Evolutionary conservation across 306 rosid species (phyloP), one percentile per base, ranked within the genome.

Genomic region (Rosa rugosa): DNA sequence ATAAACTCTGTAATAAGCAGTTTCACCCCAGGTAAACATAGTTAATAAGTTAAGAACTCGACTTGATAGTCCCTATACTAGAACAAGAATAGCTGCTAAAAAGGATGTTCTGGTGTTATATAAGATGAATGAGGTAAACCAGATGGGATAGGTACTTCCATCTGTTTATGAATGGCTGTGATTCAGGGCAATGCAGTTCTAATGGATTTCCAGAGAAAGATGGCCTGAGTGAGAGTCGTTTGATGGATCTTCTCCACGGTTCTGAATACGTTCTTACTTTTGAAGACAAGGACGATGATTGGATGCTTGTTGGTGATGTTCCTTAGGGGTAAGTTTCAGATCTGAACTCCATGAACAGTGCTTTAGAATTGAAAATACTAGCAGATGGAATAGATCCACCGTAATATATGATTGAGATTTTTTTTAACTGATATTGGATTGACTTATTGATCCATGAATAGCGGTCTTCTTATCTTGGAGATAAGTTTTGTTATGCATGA

Each of bases 251-350:
- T 72, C 92, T 95, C 23, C 90, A 84, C 66, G 90, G 97, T 38
- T 92, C 97, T 71, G 95, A 95, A 73, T 91, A 91, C 71, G 98
- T 91, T 77, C 90, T 93, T 66, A 93, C 99, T 13, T 95, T 87
- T 79, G 96, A 95, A 88, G 99, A 95, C 84, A 93, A 81, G 84
- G 99, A 95, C 76, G 98, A 94, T 40, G 99, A 95, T 56, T 95
- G 99, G 99, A 95, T 95, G 99, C 97, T 95, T 70, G 99, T 91
- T 64, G 98, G 98, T 69, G 98, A 95, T 83, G 99, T 92, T 81
- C 98, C 99, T 9, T 95, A 97, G 98, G 90, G 79, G 99, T 95
- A 88, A 80, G 98, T 86, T 72, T 76, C 71, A 57, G 81, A 73
- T 80, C 40, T 31, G 27, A 56, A 42, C 16, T 14, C 22, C 75